Evolutionary conservation across 75 land plant genomes (phyloP).

Genomic region (Picea glauca): DNA sequence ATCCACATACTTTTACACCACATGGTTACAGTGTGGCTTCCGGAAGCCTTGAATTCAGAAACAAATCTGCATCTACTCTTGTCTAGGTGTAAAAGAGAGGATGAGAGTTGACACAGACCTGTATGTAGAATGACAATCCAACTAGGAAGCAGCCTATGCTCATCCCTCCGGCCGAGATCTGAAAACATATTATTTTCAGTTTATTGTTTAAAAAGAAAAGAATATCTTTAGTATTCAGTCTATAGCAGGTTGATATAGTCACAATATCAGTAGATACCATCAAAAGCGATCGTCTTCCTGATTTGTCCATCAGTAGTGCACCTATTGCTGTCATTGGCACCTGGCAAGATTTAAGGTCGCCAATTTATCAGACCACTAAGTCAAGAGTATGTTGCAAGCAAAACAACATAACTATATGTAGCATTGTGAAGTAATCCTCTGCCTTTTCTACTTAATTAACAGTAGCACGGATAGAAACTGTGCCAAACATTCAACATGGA

Average conservation of each 20-base stretch:
- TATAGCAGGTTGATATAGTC: not conserved
- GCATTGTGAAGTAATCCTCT: not conserved
- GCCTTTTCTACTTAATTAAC: not conserved
- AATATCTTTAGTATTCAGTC: not conserved
- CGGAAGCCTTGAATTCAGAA: no score
- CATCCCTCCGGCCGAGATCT: conserved; percentile 30
- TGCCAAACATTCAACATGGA: not conserved
- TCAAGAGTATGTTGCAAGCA: not conserved
- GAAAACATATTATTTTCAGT: conserved; percentile 2
- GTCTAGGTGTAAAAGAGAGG: no score
- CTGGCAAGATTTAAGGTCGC: conserved; percentile 9
- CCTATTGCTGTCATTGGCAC: conserved; percentile 55
- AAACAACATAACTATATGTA: no score
- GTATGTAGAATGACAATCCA: not conserved
- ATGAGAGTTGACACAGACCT: not conserved
- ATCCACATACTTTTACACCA: no score
- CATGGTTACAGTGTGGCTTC: no score
- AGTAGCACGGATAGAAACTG: no score
- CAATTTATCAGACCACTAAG: not conserved
- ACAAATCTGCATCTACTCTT: no score
- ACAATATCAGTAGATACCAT: conserved; percentile 28
- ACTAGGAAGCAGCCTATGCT: not conserved
- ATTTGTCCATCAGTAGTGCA: conserved; percentile 47
- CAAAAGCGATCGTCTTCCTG: conserved; percentile 61
- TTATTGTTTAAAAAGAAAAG: not conserved